Evolutionary conservation across 768 basidiomycete species (phyloP).

Genomic region (Auricularia auricula-judae): DNA sequence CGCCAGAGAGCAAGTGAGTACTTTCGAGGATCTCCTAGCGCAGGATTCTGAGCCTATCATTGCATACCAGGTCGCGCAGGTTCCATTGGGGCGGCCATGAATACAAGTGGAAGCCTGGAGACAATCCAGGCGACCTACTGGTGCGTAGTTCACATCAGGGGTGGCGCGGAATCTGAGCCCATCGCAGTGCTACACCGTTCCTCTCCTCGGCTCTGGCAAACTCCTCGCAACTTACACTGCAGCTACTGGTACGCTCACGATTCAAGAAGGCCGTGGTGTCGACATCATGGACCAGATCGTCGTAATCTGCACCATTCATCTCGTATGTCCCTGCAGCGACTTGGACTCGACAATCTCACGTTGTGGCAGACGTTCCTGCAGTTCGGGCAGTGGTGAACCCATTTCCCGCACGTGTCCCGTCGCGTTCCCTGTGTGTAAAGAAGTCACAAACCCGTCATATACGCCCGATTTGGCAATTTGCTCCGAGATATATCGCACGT

Average conservation of each 20-base stretch:
- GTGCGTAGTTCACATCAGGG: constrained; percentile 21
- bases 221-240: neutral
- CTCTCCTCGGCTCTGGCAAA: neutral
- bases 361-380: neutral
- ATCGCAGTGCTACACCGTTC: neutral
- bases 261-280: neutral
- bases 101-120: constrained; percentile 47
- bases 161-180: too few species aligned
- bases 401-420: neutral
- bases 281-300: neutral
- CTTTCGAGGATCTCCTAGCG: neutral
- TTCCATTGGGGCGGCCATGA: constrained; percentile 38
- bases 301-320: neutral
- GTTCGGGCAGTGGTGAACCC: neutral
- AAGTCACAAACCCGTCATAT: neutral
- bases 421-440: neutral
- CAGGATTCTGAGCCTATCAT: neutral
- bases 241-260: neutral
- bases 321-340: neutral
- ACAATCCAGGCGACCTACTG: constrained; percentile 32
- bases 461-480: neutral
- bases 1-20: constrained; percentile 37
- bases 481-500: neutral
- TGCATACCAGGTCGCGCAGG: constrained; percentile 33
- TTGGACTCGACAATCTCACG: neutral